Base-by-base conservation (phyloP, 2,329 filamentous ascomycete species). In the Colletotrichum sp. region DNA sequence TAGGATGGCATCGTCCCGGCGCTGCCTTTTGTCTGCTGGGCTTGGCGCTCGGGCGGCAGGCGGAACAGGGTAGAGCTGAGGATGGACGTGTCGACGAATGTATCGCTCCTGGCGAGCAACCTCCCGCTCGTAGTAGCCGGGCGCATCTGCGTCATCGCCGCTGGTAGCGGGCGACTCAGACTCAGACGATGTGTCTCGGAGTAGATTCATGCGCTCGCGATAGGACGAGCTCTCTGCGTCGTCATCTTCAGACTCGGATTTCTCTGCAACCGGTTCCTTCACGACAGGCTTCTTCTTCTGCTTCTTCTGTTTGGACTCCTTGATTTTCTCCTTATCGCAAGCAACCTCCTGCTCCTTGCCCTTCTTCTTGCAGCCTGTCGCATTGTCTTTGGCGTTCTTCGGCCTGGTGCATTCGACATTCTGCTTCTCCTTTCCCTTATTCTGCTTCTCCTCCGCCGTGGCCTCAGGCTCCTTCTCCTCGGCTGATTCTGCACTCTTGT, bases 1-100 rank as follows among this genome's bases (percentile, higher is more conserved):
- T 6, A 88, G 81, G 6, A 86, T 79, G 16, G 80, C 78, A 39
- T 83, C 84, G 75, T 86, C 84, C 25, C 77, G 77, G 6, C 73
- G 62, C 62, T 75, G 73, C 16, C 34, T 56, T 48, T 48, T 73
- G 56, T 75, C 73, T 16, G 34, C 70, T 2, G 43, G 25, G 43
- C 66, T 79, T 74, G 65, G 78, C 77, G 39, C 83, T 80, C 77
- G 79, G 70, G 27, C 76, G 78, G 34, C 83, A 79, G 1, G 80
- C 77, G 43, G 79, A 2, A 77, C 48, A 0, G 83, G 83, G 76
- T 85, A 85, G 6, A 86, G 76, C 8, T 77, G 62, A 6, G 75
- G 72, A 66, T 81, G 80, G 60, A 86, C 77, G 75, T 84, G 78
- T 8, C 79, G 73, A 18, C 80, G 80, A 32, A 86, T 79, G 76